Base-by-base conservation (phyloP, 768 basidiomycete species). In the Lactarius tabidus region DNA sequence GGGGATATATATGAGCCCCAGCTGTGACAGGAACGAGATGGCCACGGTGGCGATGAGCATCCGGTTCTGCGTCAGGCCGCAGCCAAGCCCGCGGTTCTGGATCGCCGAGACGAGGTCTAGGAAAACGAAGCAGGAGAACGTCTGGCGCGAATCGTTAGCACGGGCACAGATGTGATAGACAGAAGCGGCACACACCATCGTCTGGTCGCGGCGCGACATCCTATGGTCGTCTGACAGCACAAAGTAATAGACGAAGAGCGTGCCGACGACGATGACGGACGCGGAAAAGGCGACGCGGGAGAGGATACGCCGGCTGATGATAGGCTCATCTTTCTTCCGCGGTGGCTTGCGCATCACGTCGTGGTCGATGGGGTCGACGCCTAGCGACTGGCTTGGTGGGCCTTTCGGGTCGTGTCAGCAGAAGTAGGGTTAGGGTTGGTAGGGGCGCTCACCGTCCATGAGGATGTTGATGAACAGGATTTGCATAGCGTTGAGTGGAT, bases 381-480 rank as follows among this genome's bases (percentile, higher is more conserved):
- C 96, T 45, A 98, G 81, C 60, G 93, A 95, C 75, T 97, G 95
- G 72, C 93, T 94, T 3, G 95, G 95, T 12, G 95, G 95, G 10
- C 93, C 92, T 94, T 73, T 51, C 33, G 63, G 68, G 54, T 20
- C 23, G 65, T 62, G 23, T 51, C 48, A 51, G 26, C 23, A 2
- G 14, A 4, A 15, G 33, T 14, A 35, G 12, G 29, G 9, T 12
- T 31, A 14, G 26, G 38, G 62, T 39, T 29, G 45, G 14, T 15
- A 38, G 29, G 39, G 20, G 75, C 82, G 31, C 65, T 38, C 63
- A 89, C 94, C 95, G 69, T 98, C 96, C 95, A 98, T 98, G 56
- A 98, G 84, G 73, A 98, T 97, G 77, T 98, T 98, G 72, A 98
- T 98, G 74, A 97, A 98, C n/a, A 98, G 78, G 71, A 98, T 98